Percentiles rank a stretch among this genome's conserved stretches.
Conservation (phyloP, 2,329 filamentous ascomycete species). For the Cladosporium cucumerinum region DNA sequence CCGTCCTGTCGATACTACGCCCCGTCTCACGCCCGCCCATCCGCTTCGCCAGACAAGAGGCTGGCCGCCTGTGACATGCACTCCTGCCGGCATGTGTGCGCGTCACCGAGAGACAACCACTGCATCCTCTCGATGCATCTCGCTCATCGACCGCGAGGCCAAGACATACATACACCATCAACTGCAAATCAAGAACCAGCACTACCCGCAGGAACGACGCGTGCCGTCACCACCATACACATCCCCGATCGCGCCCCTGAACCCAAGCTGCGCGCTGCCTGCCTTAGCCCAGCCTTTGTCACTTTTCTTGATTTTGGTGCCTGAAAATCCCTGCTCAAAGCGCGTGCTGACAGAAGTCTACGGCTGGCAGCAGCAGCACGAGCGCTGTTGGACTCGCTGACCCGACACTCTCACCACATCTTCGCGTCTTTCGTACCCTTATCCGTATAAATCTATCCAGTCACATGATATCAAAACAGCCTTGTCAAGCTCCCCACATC, state of each 20-base stretch:
- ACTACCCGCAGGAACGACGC: neutral
- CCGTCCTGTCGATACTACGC: neutral
- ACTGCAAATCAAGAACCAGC: neutral
- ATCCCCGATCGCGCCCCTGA: constrained; percentile 10
- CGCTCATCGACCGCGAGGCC: neutral
- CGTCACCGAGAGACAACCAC: constrained; percentile 3
- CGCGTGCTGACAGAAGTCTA: constrained; percentile 10
- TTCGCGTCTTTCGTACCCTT: neutral
- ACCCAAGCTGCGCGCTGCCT: constrained; percentile 6
- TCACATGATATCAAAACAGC: neutral
- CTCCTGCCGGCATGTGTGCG: neutral
- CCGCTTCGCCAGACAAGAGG: neutral
- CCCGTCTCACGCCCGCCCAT: neutral
- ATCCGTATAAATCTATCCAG: neutral
- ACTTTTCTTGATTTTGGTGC: constrained; percentile 15
- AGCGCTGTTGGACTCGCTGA: neutral
- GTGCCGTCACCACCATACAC: neutral
- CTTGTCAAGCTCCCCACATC: neutral
- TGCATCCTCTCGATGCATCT: neutral
- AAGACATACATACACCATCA: neutral
- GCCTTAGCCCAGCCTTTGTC: constrained; percentile 11
- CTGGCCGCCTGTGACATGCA: neutral
- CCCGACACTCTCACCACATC: constrained; percentile 1
- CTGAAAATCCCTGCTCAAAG: constrained; percentile 9
- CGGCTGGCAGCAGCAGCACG: neutral